Base-by-base conservation (phyloP, 768 basidiomycete species). In the Lactarius hatsudake region DNA sequence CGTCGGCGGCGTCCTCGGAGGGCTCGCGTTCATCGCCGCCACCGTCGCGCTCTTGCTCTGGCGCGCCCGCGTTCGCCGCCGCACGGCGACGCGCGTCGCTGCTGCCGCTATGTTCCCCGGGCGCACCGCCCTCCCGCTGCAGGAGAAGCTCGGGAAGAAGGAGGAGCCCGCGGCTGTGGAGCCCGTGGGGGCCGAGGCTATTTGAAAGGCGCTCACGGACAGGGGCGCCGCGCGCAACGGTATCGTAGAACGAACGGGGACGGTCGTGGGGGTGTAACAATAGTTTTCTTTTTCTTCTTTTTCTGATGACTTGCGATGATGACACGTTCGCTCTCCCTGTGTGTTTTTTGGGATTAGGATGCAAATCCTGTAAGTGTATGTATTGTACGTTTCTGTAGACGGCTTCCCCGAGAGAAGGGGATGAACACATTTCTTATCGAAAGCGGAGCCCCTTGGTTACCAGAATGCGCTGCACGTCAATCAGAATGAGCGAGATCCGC, bases 11-110 rank as follows among this genome's bases (percentile, higher is more conserved):
- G 10, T 63, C 2, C 8, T 67, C 9, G 12, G 62, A n/a, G 62
- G 51, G 2, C 8, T 67, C 28, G 51, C 32, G 5, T 10, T 60
- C 51, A 10, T 63, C 17, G 66, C 17, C 1, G 40, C 26, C 6
- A 8, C 26, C 13, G 5, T 60, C 15, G 42, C 0, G 0, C 26
- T 67, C 10, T 15, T 53, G 12, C 48, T 67, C 40, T 67, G 66
- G 66, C 40, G 18, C 13, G 58, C 62, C 5, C 66, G 66, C 32
- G 12, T 67, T 38, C 63, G 57, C 26, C 66, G 66, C 13, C 66
- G 66, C 57, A 54, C 1, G 26, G 34, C 51, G 13, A 67, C 66
- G 1, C 58, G 62, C 42, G 23, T 7, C 10, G 66, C 66, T 1
- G 32, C 66, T 6, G 32, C 30, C 2, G 26, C 55, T 3, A 67